Evolutionary conservation across 2,329 filamentous ascomycete species (phyloP).

Genomic region (Exophiala aquamarina): DNA sequence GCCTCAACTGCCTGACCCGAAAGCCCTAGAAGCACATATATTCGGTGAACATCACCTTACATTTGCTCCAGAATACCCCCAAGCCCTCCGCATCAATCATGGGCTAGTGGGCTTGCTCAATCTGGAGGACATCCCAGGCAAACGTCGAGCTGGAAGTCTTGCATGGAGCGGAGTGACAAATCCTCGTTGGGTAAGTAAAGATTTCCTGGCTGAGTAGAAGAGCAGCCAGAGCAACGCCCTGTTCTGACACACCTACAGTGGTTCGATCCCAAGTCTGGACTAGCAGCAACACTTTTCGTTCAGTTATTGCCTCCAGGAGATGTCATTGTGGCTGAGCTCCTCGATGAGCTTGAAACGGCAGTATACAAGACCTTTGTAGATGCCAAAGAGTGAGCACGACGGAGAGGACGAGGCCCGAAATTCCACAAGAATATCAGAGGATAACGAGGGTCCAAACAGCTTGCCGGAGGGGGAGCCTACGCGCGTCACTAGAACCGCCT

Average conservation of each 20-base stretch:
- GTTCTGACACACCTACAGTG: constrained; percentile 1
- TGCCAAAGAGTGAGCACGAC: no score
- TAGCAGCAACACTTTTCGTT: constrained; percentile 1
- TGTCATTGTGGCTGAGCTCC: neutral
- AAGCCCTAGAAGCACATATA: neutral
- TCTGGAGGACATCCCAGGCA: constrained; percentile 1
- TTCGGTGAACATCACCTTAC: neutral
- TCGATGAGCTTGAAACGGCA: constrained; percentile 1
- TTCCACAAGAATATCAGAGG: no score
- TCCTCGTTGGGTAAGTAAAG: constrained; percentile 7
- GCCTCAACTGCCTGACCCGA: constrained; percentile 1
- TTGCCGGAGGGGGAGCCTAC: neutral
- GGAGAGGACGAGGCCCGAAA: no score
- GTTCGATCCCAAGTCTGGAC: constrained; percentile 2
- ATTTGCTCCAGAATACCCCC: neutral
- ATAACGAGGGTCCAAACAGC: no score
- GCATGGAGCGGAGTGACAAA: constrained; percentile 5
- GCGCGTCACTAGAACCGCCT: no score
- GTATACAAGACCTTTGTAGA: constrained; percentile 1
- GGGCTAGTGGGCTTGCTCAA: constrained; percentile 3
- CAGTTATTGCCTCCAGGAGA: neutral
- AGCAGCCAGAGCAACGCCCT: neutral
- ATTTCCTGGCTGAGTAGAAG: no score
- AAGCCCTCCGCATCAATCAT: neutral
- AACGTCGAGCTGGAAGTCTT: neutral